Evolutionary conservation across 1,284 basidiomycete genomes (phyloP).

Genomic region (Puccinia sorghi): DNA sequence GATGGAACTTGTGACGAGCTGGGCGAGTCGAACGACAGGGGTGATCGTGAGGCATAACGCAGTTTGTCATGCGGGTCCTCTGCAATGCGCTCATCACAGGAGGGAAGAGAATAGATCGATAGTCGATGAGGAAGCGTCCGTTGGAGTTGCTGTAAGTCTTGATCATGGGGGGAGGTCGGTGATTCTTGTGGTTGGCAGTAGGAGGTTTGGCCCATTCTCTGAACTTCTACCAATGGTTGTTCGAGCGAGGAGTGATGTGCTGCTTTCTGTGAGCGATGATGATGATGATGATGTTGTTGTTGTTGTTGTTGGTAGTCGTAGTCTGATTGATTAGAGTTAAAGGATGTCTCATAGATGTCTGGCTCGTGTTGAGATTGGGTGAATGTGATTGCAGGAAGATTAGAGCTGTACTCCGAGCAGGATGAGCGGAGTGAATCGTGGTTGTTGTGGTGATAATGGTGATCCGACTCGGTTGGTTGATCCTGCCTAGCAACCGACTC

Average conservation of each 20-base stretch:
- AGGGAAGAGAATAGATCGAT: slow-evolving; percentile 35
- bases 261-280: not conserved
- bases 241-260: not conserved
- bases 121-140: slow-evolving; percentile 2
- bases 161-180: too few species aligned
- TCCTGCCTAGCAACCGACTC: too few species aligned
- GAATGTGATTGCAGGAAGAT: slow-evolving; percentile 31
- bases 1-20: slow-evolving; percentile 3
- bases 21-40: not conserved
- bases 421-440: not conserved
- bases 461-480: too few species aligned
- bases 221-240: not conserved
- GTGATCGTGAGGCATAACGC: slow-evolving; percentile 10
- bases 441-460: not conserved
- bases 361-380: slow-evolving; percentile 15
- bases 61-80: not conserved
- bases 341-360: too few species aligned
- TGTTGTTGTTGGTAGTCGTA: not conserved
- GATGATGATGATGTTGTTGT: not conserved
- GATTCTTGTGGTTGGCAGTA: not conserved
- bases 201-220: not conserved
- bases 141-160: not conserved
- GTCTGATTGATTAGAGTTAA: not conserved
- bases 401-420: not conserved
- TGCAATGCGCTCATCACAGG: slow-evolving; percentile 1